These are phyloP conservation scores for Aureobasidium namibiae DNA, from an alignment of 2,329 filamentous ascomycete species.

Conservation along the genomic window DNA sequence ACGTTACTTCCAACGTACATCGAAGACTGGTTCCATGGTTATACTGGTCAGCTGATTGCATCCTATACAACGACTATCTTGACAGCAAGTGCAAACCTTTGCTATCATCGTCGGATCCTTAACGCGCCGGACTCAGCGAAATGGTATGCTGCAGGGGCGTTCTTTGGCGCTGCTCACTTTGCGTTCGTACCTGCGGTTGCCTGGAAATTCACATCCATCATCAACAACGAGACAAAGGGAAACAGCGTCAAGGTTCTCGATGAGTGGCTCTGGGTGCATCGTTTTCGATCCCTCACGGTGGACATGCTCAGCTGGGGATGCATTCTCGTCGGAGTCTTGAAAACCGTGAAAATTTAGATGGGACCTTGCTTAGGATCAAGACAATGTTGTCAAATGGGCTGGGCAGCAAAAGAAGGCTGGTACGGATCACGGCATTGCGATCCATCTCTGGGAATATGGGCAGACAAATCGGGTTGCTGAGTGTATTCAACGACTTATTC, in stretches of 20 bases:
- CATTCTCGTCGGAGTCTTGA: neutral
- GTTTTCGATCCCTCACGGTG: neutral
- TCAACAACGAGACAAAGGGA: neutral
- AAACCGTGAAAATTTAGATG: neutral
- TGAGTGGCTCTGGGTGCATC: neutral
- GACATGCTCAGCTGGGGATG: neutral
- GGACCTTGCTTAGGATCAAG: neutral
- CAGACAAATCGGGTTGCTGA: neutral
- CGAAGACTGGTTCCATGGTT: neutral
- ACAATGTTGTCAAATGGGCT: neutral
- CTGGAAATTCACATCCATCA: neutral
- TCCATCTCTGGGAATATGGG: neutral
- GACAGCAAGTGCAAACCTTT: neutral
- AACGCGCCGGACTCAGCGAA: neutral
- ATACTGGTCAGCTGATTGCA: neutral
- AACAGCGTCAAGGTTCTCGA: neutral
- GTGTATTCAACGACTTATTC: neutral
- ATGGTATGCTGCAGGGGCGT: slow-evolving; percentile 1
- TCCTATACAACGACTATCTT: neutral
- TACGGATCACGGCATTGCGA: neutral
- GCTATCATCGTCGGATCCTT: neutral
- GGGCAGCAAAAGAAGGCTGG: neutral
- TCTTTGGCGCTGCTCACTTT: neutral
- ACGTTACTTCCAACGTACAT: neutral
- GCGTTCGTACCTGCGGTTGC: slow-evolving; percentile 1